These are phyloP conservation scores for Cetradonia linearis DNA, from an alignment of 495 filamentous ascomycete genomes.

Conservation along the genomic window DNA sequence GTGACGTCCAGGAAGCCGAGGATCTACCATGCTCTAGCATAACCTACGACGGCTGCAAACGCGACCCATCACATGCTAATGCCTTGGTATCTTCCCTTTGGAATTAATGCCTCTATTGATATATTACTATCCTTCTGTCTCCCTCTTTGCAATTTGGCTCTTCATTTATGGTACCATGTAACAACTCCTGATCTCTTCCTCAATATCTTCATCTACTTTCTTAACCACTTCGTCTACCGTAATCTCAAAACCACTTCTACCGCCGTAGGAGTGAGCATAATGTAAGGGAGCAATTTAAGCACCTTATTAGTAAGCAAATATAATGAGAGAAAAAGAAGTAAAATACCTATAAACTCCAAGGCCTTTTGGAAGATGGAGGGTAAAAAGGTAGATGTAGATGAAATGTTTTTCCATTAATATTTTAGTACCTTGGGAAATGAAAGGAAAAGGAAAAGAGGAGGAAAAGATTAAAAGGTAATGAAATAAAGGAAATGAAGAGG, in stretches of 20 bases:
- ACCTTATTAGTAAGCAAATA: constrained; percentile 55
- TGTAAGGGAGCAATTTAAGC: constrained; percentile 66
- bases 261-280: constrained; percentile 71
- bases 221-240: constrained; percentile 93
- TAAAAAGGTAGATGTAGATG: constrained; percentile 78
- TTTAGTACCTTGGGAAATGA: constrained; percentile 70
- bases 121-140: constrained; percentile 96
- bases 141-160: constrained; percentile 66
- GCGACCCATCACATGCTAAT: constrained; percentile 82
- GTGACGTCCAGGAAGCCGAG: constrained; percentile 55
- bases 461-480: constrained; percentile 35
- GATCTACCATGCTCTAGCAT: constrained; percentile 21
- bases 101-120: constrained; percentile 68
- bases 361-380: constrained; percentile 83
- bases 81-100: constrained; percentile 84
- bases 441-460: constrained; percentile 45
- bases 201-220: constrained; percentile 85
- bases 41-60: constrained; percentile 75
- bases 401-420: constrained; percentile 97
- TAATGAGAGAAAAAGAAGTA: constrained; percentile 36
- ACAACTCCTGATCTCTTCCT: constrained; percentile 77
- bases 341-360: constrained; percentile 65
- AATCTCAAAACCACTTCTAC: constrained; percentile 55
- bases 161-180: constrained; percentile 56
- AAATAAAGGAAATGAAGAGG: constrained; percentile 51